Base-by-base conservation (phyloP, 208 protist genomes). In the Crithidia sp. region DNA sequence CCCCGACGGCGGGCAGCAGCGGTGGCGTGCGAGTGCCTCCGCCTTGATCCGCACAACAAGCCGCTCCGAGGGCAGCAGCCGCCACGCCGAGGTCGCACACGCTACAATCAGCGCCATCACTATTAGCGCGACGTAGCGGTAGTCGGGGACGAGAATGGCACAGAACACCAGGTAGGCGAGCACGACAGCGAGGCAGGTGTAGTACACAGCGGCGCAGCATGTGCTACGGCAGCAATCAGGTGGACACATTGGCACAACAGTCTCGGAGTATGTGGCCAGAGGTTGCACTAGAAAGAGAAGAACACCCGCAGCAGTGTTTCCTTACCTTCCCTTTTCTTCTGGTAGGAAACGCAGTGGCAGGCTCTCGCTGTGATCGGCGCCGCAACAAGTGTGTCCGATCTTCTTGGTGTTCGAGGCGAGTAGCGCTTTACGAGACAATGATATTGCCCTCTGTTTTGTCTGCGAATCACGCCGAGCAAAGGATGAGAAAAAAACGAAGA, bases 1-100 rank as follows among this genome's bases (percentile, higher is more conserved):
- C 13, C 5, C 39, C 14, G 40, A 37, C 5, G 73, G 56, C 12
- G 49, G 50, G 28, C 58, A 10, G 53, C 49, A 67, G 12, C 65
- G 67, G 44, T 69, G 67, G 9, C 61, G 60, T 5, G 60, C 74
- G n/a, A 79, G 62, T 37, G 10, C 45, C 67, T 79, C 74, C 5
- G 74, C 74, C 16, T 16, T 49, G n/a, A 55, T 37, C 7, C 53
- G 67, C 52, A 79, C 67, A 1, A 57, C 53, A 8, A 40, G 28
- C 43, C 41, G 67, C 74, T 79, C 74, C n/a, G 74, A 79, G 13
- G 74, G 74, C 67, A 79, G 45, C 28, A 67, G 39, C 5, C 74
- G 66, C 74, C 74, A 79, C 57, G 74, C 74, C 0, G 74, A 79
- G 5, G 61, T 65, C 7, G 59, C 61, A 45, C 65, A 79, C 13